Base-by-base conservation (phyloP, 495 filamentous ascomycete species). In the Haplographium delicatum region DNA sequence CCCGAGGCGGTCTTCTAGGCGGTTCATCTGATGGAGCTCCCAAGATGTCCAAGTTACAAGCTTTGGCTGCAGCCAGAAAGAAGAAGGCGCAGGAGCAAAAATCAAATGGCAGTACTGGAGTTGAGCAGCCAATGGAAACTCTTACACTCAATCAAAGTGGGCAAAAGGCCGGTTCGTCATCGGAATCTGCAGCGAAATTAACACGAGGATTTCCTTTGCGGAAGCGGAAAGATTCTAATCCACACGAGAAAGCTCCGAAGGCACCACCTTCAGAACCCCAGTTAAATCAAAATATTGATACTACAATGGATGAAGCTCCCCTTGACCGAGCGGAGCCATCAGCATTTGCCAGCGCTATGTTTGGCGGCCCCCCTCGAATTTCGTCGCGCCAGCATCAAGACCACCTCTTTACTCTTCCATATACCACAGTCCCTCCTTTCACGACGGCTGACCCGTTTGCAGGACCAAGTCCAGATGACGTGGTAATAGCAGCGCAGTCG, bases 391-490 rank as follows among this genome's bases (percentile, higher is more conserved):
- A 47, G 28, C 39, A 39, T n/a, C 25, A 18, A 34, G 30, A 34
- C 13, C 47, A 54, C 31, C 53, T 55, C 54, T 67, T 63, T 62
- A 70, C 65, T 44, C 70, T 73, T 62, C 82, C 71, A 56, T 77
- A 76, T 66, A 72, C 56, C 63, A 70, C 64, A 66, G 19, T 58
- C 63, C 6, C 34, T 64, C 62, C 44, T 59, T 52, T 49, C 46
- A 63, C 51, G 56, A 62, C 48, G 10, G 44, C 54, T 60, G 65
- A 79, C 68, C 81, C 83, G 45, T 98, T 97, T 72, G 72, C 84
- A 80, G 86, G 78, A 54, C 93, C 93, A 47, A 96, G 91, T 65
- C 93, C 93, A 58, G 93, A 98, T 69, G 94, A 96, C 69, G 72
- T 91, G 53, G 85, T 97, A 50, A 70, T 84, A 33, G 80, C 83